Conservation (phyloP, 306 rosid species). For the Vigna nakashimae region DNA sequence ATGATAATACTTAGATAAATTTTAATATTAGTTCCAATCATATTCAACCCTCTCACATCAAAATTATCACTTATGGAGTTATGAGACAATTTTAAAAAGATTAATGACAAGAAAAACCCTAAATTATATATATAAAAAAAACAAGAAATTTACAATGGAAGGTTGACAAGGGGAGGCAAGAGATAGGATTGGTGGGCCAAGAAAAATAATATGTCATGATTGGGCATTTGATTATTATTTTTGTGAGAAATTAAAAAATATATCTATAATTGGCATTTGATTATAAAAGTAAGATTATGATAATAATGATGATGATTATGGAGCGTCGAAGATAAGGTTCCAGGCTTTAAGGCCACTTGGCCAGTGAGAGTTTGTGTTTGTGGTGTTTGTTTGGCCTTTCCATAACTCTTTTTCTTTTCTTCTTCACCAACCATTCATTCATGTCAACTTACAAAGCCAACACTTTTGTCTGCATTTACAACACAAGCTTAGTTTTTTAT, state of each 20-base stretch:
- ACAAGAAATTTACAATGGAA: neutral
- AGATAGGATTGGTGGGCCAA: slow-evolving; percentile 41
- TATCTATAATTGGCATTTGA: slow-evolving; percentile 43
- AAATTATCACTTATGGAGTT: too few species aligned
- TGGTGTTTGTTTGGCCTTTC: slow-evolving; percentile 72
- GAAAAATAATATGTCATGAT: slow-evolving; percentile 65
- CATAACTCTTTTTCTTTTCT: slow-evolving; percentile 39
- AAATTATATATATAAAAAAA: neutral
- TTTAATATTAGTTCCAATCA: too few species aligned
- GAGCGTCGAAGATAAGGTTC: slow-evolving; percentile 74
- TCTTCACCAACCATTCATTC: slow-evolving; percentile 64
- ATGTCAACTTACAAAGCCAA: slow-evolving; percentile 51
- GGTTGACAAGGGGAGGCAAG: slow-evolving; percentile 12
- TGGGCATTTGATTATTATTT: slow-evolving; percentile 53
- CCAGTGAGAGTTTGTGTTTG: slow-evolving; percentile 56
- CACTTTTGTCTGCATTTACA: slow-evolving; percentile 56
- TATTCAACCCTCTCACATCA: too few species aligned
- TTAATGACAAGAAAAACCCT: neutral
- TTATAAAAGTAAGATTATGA: slow-evolving; percentile 39
- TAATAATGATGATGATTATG: slow-evolving; percentile 40
- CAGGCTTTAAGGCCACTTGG: slow-evolving; percentile 69
- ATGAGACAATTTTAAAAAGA: too few species aligned
- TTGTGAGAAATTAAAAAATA: too few species aligned
- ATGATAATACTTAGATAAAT: too few species aligned
- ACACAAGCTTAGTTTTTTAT: slow-evolving; percentile 33